Percentiles rank a stretch among this genome's conserved stretches.
Conservation (phyloP, 805 yeast species). For the Lipomyces yamadae region DNA sequence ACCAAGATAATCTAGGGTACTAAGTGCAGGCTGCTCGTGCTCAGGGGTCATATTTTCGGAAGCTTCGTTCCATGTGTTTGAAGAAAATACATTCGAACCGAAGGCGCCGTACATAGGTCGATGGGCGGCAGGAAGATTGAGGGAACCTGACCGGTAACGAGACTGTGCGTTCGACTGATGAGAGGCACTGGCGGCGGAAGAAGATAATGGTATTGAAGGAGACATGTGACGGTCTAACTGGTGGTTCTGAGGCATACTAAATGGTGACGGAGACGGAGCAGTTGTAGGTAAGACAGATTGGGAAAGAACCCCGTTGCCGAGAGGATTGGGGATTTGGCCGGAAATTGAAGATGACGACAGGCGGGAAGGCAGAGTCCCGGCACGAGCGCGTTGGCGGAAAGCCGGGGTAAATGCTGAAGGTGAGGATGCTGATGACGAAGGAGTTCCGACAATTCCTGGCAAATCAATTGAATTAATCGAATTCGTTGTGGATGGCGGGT, state of each 20-base stretch:
- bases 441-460: conserved; percentile 4
- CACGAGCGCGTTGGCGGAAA: conserved; percentile 64
- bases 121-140: conserved; percentile 27
- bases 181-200: conserved; percentile 4
- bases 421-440: conserved; percentile 17
- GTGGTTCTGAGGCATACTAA: not conserved
- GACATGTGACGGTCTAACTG: conserved; percentile 4
- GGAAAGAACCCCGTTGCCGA: not conserved
- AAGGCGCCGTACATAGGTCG: conserved; percentile 18
- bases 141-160: conserved; percentile 36
- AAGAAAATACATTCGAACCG: conserved; percentile 23
- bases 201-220: conserved; percentile 1
- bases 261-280: conserved; percentile 5
- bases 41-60: not conserved
- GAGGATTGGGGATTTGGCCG: conserved; percentile 13
- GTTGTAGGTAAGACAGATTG: not conserved
- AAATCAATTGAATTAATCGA: conserved; percentile 7
- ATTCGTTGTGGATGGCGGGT: not conserved
- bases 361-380: conserved; percentile 79
- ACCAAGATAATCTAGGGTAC: conserved; percentile 38
- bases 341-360: conserved; percentile 43
- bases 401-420: conserved; percentile 29
- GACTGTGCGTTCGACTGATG: conserved; percentile 14
- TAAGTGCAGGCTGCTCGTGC: conserved; percentile 30
- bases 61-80: conserved; percentile 11